Conservation (phyloP, 495 filamentous ascomycete species). For the Podospora pseudocomata region DNA sequence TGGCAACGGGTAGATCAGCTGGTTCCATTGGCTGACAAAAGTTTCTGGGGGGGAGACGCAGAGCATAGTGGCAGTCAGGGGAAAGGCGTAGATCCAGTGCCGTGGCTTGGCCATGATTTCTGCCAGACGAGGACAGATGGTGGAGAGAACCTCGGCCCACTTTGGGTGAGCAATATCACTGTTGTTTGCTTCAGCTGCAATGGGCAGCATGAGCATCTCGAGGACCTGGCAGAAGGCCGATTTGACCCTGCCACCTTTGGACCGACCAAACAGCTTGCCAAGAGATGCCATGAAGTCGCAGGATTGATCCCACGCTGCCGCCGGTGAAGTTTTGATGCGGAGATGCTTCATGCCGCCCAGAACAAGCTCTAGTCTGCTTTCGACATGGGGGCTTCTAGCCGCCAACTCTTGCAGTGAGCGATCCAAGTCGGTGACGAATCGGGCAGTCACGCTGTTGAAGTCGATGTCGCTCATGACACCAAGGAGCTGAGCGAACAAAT, state of each 20-base stretch:
- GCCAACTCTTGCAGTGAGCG: conserved; percentile 66
- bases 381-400: conserved; percentile 66
- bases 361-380: conserved; percentile 76
- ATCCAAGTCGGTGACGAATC: conserved; percentile 78
- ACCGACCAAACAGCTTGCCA: conserved; percentile 74
- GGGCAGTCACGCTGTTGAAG: conserved; percentile 75
- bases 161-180: conserved; percentile 70
- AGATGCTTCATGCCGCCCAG: conserved; percentile 89
- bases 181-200: conserved; percentile 71
- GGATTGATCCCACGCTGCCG: conserved; percentile 76
- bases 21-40: conserved; percentile 81
- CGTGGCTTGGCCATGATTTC: conserved; percentile 86
- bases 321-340: conserved; percentile 63
- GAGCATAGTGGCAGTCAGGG: conserved; percentile 75
- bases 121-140: conserved; percentile 67
- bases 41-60: conserved; percentile 83
- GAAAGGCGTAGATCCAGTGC: conserved; percentile 85
- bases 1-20: conserved; percentile 70
- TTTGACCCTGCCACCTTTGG: conserved; percentile 84
- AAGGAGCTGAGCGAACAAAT: conserved; percentile 82
- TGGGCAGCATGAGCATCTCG: conserved; percentile 79
- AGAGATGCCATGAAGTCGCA: conserved; percentile 83
- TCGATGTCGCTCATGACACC: conserved; percentile 93
- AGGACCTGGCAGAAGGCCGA: conserved; percentile 90
- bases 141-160: conserved; percentile 80